phyloP scores from a whole-genome alignment of 192 early-diverging fungal genomes.

The Coemansia umbellata region DNA sequence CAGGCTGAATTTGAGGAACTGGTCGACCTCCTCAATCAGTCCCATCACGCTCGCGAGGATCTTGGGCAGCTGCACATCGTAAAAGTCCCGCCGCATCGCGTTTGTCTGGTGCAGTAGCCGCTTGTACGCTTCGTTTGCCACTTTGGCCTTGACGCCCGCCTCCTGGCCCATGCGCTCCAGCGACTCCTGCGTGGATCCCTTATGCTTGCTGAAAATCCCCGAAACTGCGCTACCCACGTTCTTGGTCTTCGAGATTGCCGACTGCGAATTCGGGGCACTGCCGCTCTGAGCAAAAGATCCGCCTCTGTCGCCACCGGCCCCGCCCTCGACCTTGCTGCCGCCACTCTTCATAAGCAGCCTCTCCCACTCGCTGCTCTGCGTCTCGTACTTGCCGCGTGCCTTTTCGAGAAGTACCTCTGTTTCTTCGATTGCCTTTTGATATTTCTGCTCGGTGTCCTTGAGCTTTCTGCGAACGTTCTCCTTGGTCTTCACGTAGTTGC shows the following conservation, averaged over 20 bases:
- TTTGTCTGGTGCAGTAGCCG: slow-evolving; percentile 74
- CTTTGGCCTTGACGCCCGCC: slow-evolving; percentile 74
- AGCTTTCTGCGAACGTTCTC: slow-evolving; percentile 55
- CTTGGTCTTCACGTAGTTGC: slow-evolving; percentile 47
- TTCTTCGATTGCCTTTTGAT: slow-evolving; percentile 73
- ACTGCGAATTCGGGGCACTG: neutral
- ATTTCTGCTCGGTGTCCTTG: slow-evolving; percentile 73
- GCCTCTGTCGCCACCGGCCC: neutral
- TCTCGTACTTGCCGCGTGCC: slow-evolving; percentile 77
- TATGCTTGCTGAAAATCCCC: slow-evolving; percentile 51
- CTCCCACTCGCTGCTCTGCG: slow-evolving; percentile 83
- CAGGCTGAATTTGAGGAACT: slow-evolving; percentile 74
- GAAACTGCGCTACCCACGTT: slow-evolving; percentile 41
- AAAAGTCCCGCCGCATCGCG: slow-evolving; percentile 70
- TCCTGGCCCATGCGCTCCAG: slow-evolving; percentile 82
- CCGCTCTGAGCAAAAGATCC: neutral
- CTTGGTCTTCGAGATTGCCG: slow-evolving; percentile 26
- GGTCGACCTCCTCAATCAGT: slow-evolving; percentile 79
- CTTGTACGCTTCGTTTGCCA: slow-evolving; percentile 81
- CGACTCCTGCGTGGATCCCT: slow-evolving; percentile 51
- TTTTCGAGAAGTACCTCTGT: slow-evolving; percentile 80
- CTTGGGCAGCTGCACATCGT: slow-evolving; percentile 72
- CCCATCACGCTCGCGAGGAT: slow-evolving; percentile 78
- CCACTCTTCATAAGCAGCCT: slow-evolving; percentile 55
- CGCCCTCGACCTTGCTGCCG: slow-evolving; percentile 12